Evolutionary conservation across 164 flowering plant genomes (phyloP), one percentile per base, ranked within the genome.

Genomic region (Hamamelis virginiana): DNA sequence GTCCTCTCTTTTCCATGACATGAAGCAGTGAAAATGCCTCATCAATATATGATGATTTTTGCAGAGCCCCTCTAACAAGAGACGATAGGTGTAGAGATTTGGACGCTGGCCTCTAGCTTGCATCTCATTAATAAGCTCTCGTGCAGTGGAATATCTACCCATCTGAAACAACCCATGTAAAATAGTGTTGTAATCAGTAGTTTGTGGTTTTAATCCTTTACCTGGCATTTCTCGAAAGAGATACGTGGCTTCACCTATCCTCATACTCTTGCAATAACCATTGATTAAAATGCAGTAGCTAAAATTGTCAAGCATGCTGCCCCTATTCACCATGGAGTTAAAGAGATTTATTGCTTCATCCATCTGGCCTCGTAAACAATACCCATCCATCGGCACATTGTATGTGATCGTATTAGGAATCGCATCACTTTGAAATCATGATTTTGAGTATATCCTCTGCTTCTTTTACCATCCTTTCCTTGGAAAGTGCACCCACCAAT

Each of bases 241-340:
- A 15, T 64, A 9, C 62, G 26, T 41, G 4, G 74, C 74, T 11
- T 48, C 44, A 46, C 64, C 52, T 26, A 53, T 18, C 21, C 9
- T 44, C 26, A 5, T 50, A 26, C 16, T 21, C 41, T 64, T 64
- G 15, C 44, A 59, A 51, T 61, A 73, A 5, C 71, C 76, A 22
- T 55, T 55, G 14, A 73, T 67, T 27, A 73, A 18, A 10, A 27
- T 67, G 33, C 15, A 52, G 28, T 73, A 67, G 25, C 71, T 62
- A 1, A 73, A 43, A 21, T 25, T 26, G 18, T 61, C 55, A 41
- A 67, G 70, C 1, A 4, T 25, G 23, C 4, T 0, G 0, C 66
- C 71, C 21, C 28, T 43, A 3, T 4, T 25, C 57, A 23, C 52
- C 75, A 72, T 72, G 15, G 38, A 12, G 12, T 18, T 8, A 44